Evolutionary conservation across 176 grass and related monocot genomes (phyloP), one percentile per base, ranked within the genome.

Genomic region (Rhynchospora breviuscula): DNA sequence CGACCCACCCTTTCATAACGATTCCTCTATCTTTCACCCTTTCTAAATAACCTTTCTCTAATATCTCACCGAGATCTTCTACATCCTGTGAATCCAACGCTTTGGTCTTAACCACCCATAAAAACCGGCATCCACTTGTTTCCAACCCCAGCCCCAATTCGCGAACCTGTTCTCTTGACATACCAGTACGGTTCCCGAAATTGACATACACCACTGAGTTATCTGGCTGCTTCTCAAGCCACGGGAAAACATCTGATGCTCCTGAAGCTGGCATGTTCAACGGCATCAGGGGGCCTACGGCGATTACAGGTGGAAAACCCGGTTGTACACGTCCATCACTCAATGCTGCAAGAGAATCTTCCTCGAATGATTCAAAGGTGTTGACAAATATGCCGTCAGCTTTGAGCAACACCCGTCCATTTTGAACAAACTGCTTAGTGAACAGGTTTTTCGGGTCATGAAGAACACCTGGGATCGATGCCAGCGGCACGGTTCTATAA

Each of bases 61-160:
- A 67, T 25, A 91, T 60, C 21, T 86, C 88, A 0, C 29, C 13
- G 15, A 90, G 46, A 23, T 78, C 85, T 5, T 13, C 83, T 1
- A 19, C 63, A 52, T 89, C 90, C 2, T 91, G 88, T 10, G 67
- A 26, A 61, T 93, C 93, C 31, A 93, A 80, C 8, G 62, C 65
- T 6, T 70, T 75, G 0, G 85, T 93, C 83, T 93, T 93, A 4
- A 93, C 63, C 13, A 96, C 83, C 93, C 93, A 96, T 3, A 96
- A 76, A 75, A 96, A 96, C 21, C 72, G 86, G 60, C 11, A 80
- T 33, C 89, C 83, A 25, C 93, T 93, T 0, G 56, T 76, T 64
- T 96, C 89, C 19, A 89, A 61, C 26, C 93, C 93, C 1, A 46
- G 48, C 2, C 61, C 90, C 26, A 96, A 65, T 87, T 91, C 89